Evolutionary conservation across 345 rosid genomes (phyloP), one percentile per base, ranked within the genome.

Genomic region (Cardamine occulta): DNA sequence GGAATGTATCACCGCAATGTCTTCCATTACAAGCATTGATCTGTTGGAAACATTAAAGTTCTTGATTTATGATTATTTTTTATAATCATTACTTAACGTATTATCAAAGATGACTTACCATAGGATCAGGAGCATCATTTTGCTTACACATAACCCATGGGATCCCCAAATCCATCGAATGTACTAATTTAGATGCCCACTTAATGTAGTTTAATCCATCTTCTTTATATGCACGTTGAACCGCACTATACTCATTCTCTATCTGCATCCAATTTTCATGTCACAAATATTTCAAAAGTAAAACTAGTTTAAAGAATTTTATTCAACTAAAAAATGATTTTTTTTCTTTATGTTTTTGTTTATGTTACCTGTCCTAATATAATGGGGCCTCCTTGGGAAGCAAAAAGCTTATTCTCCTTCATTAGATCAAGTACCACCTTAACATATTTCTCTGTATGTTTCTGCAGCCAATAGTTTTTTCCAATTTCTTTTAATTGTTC

Each of bases 61-160:
- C 49, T 62, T 45, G 24, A 2, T 58, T 59, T 47, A 23, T 45
- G n/a, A 55, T 24, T 42, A 18, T 28, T 19, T 62, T 10, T 52
- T 52, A 40, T 29, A 55, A 29, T 40, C 13, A 62, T 34, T 48
- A 28, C 0, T 21, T 44, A 37, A 39, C 39, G 24, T 57, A 40
- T 21, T 72, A 55, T 13, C 4, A 29, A 29, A 72, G 11, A 74
- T 55, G 55, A 72, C 83, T 63, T 84, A 95, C 97, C 81, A 90
- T 73, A 2, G 88, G 90, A 66, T 75, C 93, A 62, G 98, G 97
- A 74, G 99, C 97, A 80, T 88, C 91, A 39, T 54, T 80, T 72
- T 92, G 96, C 86, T 92, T 88, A 87, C 98, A 90, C 98, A 95
- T 90, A 54, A 87, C 73, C 99, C 99, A 95, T 31, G 99, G 99